Percentiles rank a stretch among this genome's conserved stretches.
These are phyloP conservation scores for Naganishia albida DNA, from an alignment of 1,284 basidiomycete species.

Conservation along the genomic window DNA sequence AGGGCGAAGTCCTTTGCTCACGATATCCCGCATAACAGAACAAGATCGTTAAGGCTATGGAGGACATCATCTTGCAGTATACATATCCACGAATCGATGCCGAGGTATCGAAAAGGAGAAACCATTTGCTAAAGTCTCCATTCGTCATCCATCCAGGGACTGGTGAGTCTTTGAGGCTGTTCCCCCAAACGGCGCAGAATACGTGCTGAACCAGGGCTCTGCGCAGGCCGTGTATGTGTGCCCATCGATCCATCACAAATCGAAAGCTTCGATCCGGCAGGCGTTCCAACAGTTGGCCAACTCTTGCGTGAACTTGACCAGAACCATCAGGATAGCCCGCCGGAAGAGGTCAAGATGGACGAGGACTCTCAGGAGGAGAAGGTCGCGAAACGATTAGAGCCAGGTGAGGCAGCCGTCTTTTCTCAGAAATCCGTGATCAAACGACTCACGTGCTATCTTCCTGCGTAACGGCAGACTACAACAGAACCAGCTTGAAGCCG, in stretches of 20 bases:
- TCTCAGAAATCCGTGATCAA: conserved; percentile 52
- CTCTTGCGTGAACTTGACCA: conserved; percentile 70
- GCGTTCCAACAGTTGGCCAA: conserved; percentile 82
- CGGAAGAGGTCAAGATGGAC: conserved; percentile 47
- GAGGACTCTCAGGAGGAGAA: conserved; percentile 40
- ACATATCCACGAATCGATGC: conserved; percentile 95
- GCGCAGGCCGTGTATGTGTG: conserved; percentile 83
- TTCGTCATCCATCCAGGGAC: conserved; percentile 98
- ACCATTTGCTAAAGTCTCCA: conserved; percentile 96
- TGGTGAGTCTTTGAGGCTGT: conserved; percentile 42
- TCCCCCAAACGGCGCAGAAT: neutral
- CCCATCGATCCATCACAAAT: conserved; percentile 78
- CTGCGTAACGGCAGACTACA: conserved; percentile 51
- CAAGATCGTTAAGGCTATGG: conserved; percentile 58
- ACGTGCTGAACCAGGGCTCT: neutral
- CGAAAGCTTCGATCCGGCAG: conserved; percentile 81
- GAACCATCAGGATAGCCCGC: conserved; percentile 55
- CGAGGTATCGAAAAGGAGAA: conserved; percentile 95
- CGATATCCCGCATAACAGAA: conserved; percentile 33
- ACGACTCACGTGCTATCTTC: conserved; percentile 43
- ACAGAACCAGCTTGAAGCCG: conserved; percentile 66
- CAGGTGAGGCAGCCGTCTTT: conserved; percentile 53
- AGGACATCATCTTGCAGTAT: conserved; percentile 91
- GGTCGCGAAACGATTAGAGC: conserved; percentile 52
- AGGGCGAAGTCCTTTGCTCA: neutral